Evolutionary conservation across 495 filamentous ascomycete species (phyloP), one percentile per base, ranked within the genome.

Genomic region (Thozetella sp.): DNA sequence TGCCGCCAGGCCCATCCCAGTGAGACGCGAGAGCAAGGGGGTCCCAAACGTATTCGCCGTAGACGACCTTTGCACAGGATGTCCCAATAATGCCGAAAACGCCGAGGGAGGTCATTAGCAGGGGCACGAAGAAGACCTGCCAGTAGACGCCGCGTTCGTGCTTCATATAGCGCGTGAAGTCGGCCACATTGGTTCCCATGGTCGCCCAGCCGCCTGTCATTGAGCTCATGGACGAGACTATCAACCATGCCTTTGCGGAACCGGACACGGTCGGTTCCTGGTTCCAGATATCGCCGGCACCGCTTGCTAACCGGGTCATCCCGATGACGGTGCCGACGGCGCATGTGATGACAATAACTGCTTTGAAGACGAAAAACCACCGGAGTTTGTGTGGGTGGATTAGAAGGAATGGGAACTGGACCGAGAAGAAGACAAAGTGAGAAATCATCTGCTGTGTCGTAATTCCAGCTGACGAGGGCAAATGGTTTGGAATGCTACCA

Each of bases 111-210:
- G 82, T 82, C 64, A 82, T 80, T 61, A 87, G 79, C 54, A 84
- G 72, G 26, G 84, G 81, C 13, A 88, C 76, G 60, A 84, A 79
- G 51, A 77, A 70, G 11, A 84, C 77, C 63, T 88, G 83, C 56
- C 79, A 77, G 70, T 83, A 81, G 37, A 84, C 79, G 24, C 79
- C 81, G 40, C 79, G 74, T 37, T 79, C 71, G 17, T 69, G 73
- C 60, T 77, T 79, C 25, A 83, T 77, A 65, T 86, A 86, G 0
- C 85, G 77, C 22, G 81, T 82, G 71, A 88, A 88, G 68, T 88
- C 86, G 19, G 82, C 80, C 56, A 83, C 82, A 63, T 82, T 81
- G 26, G 75, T 67, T 10, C 64, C 63, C 67, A 70, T 57, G 62
- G 67, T 70, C 0, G 67, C 67, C 67, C 67, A 70, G 24, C 67